Evolutionary conservation across 2,329 filamentous ascomycete genomes (phyloP).

Genomic region (Pestalotiopsis sp.): DNA sequence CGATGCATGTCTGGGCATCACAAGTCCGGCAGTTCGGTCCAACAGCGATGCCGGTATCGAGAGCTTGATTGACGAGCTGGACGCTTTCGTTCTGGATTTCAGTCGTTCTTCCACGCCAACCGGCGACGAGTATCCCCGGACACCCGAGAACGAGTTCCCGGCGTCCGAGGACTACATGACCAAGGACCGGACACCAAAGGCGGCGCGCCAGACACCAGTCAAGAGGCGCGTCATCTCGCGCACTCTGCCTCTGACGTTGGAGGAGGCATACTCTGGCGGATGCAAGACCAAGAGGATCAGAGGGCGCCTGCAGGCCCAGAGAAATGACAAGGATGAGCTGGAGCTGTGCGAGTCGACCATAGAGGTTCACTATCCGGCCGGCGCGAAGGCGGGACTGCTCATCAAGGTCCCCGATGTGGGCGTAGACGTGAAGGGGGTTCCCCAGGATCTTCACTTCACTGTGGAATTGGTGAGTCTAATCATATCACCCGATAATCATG

Average conservation of each 20-base stretch:
- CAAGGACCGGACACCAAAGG: background rate
- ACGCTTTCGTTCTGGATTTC: conserved; percentile 4
- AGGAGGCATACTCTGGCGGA: background rate
- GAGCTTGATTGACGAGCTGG: conserved; percentile 4
- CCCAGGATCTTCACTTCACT: background rate
- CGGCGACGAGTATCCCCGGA: background rate
- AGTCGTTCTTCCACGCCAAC: background rate
- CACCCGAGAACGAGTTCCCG: background rate
- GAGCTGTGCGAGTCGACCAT: conserved; percentile 1
- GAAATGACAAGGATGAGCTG: background rate
- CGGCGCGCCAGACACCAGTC: background rate
- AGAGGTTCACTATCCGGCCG: background rate
- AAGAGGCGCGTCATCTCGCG: background rate
- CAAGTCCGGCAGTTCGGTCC: background rate
- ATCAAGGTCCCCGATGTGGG: conserved; percentile 6
- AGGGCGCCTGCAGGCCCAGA: background rate
- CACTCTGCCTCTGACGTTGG: background rate
- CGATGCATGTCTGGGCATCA: background rate
- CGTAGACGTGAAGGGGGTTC: background rate
- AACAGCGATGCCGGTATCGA: background rate
- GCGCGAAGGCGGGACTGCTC: background rate
- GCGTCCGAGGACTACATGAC: background rate
- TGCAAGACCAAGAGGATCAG: background rate
- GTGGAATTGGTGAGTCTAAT: conserved; percentile 1
- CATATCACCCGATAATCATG: background rate